These are phyloP conservation scores for Petunia axillaris DNA, from an alignment of 257 asterid species.

Conservation along the genomic window DNA sequence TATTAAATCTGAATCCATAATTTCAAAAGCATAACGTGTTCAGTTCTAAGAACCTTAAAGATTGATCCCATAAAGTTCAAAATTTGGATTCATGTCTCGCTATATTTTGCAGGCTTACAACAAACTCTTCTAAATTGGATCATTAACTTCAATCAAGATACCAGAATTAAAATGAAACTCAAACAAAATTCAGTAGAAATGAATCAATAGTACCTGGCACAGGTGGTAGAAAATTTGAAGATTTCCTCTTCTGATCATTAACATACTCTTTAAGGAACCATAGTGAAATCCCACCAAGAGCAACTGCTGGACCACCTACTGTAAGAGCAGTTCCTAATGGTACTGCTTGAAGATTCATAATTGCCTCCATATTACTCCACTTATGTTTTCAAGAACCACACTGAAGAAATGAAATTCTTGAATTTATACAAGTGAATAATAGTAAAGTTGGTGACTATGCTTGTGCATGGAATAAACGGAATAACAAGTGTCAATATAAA, in stretches of 20 bases:
- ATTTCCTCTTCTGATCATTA: constrained; percentile 45
- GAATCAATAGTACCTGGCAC: constrained; percentile 51
- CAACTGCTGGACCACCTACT: constrained; percentile 60
- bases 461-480: background rate
- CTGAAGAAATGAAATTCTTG: background rate
- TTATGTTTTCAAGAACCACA: background rate
- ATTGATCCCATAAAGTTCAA: too few relatives aligned
- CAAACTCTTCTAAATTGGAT: too few relatives aligned
- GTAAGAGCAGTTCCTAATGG: constrained; percentile 52
- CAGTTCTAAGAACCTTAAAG: too few relatives aligned
- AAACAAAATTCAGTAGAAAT: background rate
- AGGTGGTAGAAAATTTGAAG: constrained; percentile 50
- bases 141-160: background rate
- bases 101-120: too few relatives aligned
- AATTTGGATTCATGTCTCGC: too few relatives aligned
- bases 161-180: too few relatives aligned
- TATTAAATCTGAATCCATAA: too few relatives aligned
- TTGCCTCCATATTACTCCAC: constrained; percentile 46
- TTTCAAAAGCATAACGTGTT: too few relatives aligned
- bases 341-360: constrained; percentile 48
- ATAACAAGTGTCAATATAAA: background rate
- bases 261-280: constrained; percentile 49
- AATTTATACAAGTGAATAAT: background rate
- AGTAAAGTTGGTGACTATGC: background rate
- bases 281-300: constrained; percentile 60